Percentiles rank a stretch among this genome's conserved stretches.
phyloP scores from a whole-genome alignment of 371 early-diverging fungal genomes.

The Conidiobolus incongruus region DNA sequence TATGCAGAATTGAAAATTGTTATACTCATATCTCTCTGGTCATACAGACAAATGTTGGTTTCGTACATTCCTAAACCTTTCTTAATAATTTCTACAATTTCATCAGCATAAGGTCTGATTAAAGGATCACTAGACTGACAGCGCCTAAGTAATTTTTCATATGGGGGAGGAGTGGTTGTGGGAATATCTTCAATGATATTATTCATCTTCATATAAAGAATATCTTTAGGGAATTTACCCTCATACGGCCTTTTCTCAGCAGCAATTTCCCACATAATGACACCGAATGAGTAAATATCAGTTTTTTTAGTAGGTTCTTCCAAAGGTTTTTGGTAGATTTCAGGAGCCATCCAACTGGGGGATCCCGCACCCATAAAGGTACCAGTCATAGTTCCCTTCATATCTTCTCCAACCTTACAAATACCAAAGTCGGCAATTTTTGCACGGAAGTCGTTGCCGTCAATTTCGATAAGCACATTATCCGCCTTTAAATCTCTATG shows the following conservation, averaged over 20 bases:
- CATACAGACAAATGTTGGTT: conserved; percentile 1
- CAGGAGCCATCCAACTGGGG: conserved; percentile 4
- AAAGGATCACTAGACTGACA: conserved; percentile 2
- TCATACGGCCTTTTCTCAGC: not conserved
- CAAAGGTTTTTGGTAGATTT: not conserved
- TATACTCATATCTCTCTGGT: not conserved
- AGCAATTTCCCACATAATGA: conserved; percentile 4
- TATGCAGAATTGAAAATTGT: not conserved
- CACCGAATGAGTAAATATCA: conserved; percentile 3
- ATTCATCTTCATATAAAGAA: not conserved
- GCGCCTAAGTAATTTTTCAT: not conserved
- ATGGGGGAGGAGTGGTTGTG: conserved; percentile 1
- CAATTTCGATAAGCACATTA: conserved; percentile 66
- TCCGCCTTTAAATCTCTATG: conserved; percentile 95
- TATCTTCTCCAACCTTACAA: conserved; percentile 1
- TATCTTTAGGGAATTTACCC: not conserved
- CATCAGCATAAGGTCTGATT: conserved; percentile 2
- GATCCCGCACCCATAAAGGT: conserved; percentile 4
- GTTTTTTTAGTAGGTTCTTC: conserved; percentile 3
- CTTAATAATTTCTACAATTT: conserved; percentile 2
- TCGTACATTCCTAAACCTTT: conserved; percentile 7
- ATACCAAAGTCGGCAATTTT: conserved; percentile 4
- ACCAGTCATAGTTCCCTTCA: not conserved
- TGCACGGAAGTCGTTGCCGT: conserved; percentile 18
- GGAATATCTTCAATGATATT: conserved; percentile 3